These are phyloP conservation scores for Phialocephala sp. DNA, from an alignment of 2,329 filamentous ascomycete genomes.

Conservation along the genomic window DNA sequence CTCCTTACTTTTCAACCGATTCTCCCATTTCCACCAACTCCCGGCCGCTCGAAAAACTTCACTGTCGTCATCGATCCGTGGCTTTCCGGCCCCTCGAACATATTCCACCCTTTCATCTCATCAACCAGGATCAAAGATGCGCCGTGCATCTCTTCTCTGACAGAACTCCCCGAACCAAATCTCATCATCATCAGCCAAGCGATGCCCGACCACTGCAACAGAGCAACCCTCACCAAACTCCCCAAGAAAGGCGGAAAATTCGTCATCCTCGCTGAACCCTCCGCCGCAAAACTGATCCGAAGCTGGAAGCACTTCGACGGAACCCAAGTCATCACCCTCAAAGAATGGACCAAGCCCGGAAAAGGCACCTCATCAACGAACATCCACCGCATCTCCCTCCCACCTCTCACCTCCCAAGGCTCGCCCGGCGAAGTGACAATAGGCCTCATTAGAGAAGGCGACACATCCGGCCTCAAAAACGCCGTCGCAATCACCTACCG, in stretches of 20 bases:
- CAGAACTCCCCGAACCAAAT: slow-evolving; percentile 59
- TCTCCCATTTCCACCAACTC: slow-evolving; percentile 46
- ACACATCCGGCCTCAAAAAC: slow-evolving; percentile 66
- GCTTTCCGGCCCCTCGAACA: slow-evolving; percentile 65
- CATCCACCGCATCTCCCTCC: slow-evolving; percentile 55
- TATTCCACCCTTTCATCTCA: slow-evolving; percentile 66
- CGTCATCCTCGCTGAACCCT: slow-evolving; percentile 68
- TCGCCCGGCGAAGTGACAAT: slow-evolving; percentile 72
- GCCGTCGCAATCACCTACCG: slow-evolving; percentile 76
- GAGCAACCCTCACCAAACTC: slow-evolving; percentile 70
- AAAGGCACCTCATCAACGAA: slow-evolving; percentile 34
- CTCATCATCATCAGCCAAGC: slow-evolving; percentile 64
- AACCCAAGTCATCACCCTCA: slow-evolving; percentile 52
- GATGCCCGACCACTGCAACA: slow-evolving; percentile 74
- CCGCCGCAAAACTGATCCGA: slow-evolving; percentile 67
- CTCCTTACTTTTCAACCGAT: slow-evolving; percentile 60
- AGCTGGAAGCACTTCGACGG: slow-evolving; percentile 72
- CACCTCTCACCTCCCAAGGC: slow-evolving; percentile 56
- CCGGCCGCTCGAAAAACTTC: slow-evolving; percentile 54
- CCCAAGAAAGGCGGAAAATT: slow-evolving; percentile 58
- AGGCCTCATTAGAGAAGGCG: slow-evolving; percentile 67
- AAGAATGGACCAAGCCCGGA: slow-evolving; percentile 52
- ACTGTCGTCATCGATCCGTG: slow-evolving; percentile 76
- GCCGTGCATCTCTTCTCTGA: slow-evolving; percentile 62
- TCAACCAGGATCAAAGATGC: slow-evolving; percentile 59